Percentiles rank a stretch among this genome's conserved stretches.
These are phyloP conservation scores for Aquanectria penicillioides DNA, from an alignment of 2,329 filamentous ascomycete species.

Conservation along the genomic window DNA sequence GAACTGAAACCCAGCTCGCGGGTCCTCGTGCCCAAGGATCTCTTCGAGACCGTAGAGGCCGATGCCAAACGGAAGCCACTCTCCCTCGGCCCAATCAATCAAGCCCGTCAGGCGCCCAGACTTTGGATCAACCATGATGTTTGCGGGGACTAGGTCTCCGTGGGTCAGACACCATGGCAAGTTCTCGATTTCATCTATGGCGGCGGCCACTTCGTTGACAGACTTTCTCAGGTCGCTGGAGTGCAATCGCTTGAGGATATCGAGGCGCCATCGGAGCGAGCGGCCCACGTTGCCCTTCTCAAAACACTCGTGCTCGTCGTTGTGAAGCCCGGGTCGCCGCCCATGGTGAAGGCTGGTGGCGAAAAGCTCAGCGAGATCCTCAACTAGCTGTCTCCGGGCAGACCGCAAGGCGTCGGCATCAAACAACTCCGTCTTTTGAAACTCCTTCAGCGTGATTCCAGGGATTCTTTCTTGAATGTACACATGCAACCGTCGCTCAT, in stretches of 20 bases:
- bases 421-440: constrained; percentile 29
- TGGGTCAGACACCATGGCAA: constrained; percentile 68
- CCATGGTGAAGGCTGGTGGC: constrained; percentile 48
- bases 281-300: constrained; percentile 50
- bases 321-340: background rate
- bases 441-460: constrained; percentile 52
- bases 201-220: constrained; percentile 37
- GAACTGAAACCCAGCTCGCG: constrained; percentile 53
- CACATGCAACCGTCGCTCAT: constrained; percentile 40
- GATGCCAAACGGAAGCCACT: constrained; percentile 68
- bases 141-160: constrained; percentile 67
- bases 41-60: constrained; percentile 70
- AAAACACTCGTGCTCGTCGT: background rate
- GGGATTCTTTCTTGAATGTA: constrained; percentile 55
- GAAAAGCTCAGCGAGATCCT: constrained; percentile 54
- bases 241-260: constrained; percentile 50
- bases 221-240: constrained; percentile 41
- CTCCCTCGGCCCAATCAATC: constrained; percentile 73
- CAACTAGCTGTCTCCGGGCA: constrained; percentile 46
- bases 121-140: constrained; percentile 61
- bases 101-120: constrained; percentile 61
- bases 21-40: constrained; percentile 60
- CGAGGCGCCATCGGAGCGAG: constrained; percentile 52
- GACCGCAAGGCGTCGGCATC: background rate
- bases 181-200: constrained; percentile 49